Percentiles rank a stretch among this genome's conserved stretches.
Conservation (phyloP, 73 alveolate species). For the Paramecium octaurelia region DNA sequence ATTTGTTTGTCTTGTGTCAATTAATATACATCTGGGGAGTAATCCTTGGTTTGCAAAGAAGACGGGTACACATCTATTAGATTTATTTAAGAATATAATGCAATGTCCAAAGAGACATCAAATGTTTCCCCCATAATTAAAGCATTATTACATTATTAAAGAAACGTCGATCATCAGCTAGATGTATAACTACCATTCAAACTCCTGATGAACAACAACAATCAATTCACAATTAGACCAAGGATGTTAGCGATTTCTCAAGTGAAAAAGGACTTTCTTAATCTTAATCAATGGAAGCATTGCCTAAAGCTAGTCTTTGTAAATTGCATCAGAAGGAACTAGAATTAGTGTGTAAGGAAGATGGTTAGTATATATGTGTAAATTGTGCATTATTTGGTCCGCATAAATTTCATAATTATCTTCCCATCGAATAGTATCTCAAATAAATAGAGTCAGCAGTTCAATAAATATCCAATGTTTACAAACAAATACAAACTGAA, state of each 20-base stretch:
- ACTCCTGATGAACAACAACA: neutral
- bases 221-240: neutral
- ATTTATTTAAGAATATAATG: neutral
- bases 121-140: neutral
- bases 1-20: neutral
- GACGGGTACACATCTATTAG: neutral
- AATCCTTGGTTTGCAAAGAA: neutral
- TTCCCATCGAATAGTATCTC: constrained; percentile 68
- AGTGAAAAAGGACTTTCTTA: neutral
- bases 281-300: neutral
- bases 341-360: constrained; percentile 85
- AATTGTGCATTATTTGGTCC: constrained; percentile 88
- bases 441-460: constrained; percentile 74
- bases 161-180: neutral
- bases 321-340: constrained; percentile 60
- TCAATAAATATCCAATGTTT: neutral
- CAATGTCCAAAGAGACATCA: neutral
- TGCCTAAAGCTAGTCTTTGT: neutral
- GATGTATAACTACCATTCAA: neutral
- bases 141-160: neutral
- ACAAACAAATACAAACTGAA: neutral
- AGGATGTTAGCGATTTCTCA: neutral
- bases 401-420: constrained; percentile 83
- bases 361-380: constrained; percentile 77
- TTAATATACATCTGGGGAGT: neutral